Base-by-base conservation (phyloP, 805 yeast genomes). In the Cyberlindnera veronae region DNA sequence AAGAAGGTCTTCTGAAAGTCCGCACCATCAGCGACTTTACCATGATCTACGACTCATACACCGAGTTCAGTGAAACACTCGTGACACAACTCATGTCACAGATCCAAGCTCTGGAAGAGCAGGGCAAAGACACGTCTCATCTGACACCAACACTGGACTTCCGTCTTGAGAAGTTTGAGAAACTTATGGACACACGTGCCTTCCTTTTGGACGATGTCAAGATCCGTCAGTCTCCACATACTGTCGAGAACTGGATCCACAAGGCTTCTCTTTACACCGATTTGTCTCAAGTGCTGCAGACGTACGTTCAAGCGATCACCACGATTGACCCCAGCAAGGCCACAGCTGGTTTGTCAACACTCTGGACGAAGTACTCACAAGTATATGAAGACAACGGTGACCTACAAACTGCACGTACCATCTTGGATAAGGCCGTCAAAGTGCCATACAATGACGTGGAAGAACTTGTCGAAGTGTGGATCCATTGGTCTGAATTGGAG, bases 401-500 rank as follows among this genome's bases (percentile, higher is more conserved):
- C 49, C 47, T 71, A 10, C 66, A 64, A 14, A 75, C 84, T 0
- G 88, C 90, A 1, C 62, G 84, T 46, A 66, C 74, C 14, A 72
- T 89, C 6, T 76, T 72, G 40, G 76, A 77, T 27, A 79, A 79
- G 35, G 81, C 91, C 0, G 65, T 77, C 1, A 77, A 79, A 40
- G 90, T 89, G 0, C 90, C 89, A 6, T 88, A 72, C 61, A 71
- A 66, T 19, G 62, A 70, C 13, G 62, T 77, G 0, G 74, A 76
- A 17, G 96, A 88, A 44, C 61, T 88, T 16, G 84, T 81, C 2
- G 72, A 72, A 3, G 59, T 90, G 6, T 85, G 88, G 74, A 64
- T 76, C n/a, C 72, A 71, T 14, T 90, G 96, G 96, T 69, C 83
- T 6, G 84, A 84, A 41, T 63, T 77, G 61, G 83, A 81, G 44